phyloP scores from a whole-genome alignment of 2,329 filamentous ascomycete genomes.

The Raffaelea deltoideospora region DNA sequence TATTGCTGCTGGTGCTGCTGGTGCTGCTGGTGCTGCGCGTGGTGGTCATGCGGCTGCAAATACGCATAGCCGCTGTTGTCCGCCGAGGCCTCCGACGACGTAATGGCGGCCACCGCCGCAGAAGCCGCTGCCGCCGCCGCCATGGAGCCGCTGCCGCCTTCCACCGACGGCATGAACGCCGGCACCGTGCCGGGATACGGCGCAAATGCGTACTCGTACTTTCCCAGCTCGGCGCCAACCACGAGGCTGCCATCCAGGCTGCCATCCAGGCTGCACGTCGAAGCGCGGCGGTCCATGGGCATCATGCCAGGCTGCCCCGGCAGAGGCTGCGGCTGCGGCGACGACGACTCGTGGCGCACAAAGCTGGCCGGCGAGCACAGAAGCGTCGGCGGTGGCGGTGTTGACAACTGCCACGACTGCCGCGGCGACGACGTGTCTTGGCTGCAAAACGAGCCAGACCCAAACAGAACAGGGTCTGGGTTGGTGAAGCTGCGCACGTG shows the following conservation, averaged over 20 bases:
- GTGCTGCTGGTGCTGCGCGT: conserved; percentile 25
- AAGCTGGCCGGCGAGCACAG: conserved; percentile 51
- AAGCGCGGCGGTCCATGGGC: conserved; percentile 37
- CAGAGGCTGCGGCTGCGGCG: conserved; percentile 13
- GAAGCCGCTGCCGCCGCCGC: conserved; percentile 11
- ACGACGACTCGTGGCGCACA: too few species aligned
- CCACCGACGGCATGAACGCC: conserved; percentile 22
- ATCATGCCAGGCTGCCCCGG: neutral
- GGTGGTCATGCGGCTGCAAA: too few species aligned
- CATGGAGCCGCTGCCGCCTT: neutral
- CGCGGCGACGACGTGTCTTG: conserved; percentile 19
- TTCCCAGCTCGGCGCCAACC: conserved; percentile 28
- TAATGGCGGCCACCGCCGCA: conserved; percentile 12
- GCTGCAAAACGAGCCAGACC: conserved; percentile 21
- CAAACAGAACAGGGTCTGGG: conserved; percentile 35
- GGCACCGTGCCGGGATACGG: conserved; percentile 57
- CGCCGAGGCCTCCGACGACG: conserved; percentile 12
- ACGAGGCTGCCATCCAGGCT: conserved; percentile 42
- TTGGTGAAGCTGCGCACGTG: conserved; percentile 47
- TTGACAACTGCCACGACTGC: conserved; percentile 2
- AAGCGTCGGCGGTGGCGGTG: conserved; percentile 32
- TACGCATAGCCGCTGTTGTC: too few species aligned
- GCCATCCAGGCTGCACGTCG: conserved; percentile 35
- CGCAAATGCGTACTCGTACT: conserved; percentile 59
- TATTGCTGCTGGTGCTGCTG: conserved; percentile 32